Evolutionary conservation across 805 yeast genomes (phyloP).

Genomic region (Cyberlindnera xishuangbannaensis): DNA sequence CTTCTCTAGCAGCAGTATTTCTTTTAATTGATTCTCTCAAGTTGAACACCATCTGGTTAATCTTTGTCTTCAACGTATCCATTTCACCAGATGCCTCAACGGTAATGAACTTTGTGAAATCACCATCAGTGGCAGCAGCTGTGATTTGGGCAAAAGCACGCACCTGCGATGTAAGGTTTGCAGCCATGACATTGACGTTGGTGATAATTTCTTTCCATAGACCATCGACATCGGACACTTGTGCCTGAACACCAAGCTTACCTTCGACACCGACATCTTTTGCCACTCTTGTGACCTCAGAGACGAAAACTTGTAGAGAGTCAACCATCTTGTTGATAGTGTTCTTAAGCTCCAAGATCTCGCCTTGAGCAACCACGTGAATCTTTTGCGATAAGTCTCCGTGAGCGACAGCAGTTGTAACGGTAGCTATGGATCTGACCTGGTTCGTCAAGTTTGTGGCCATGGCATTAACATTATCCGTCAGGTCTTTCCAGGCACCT

Average conservation of each 20-base stretch:
- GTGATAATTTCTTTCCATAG: slow-evolving; percentile 89
- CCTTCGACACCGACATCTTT: slow-evolving; percentile 93
- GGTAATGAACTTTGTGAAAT: slow-evolving; percentile 82
- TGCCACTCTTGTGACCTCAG: slow-evolving; percentile 86
- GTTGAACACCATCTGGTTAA: slow-evolving; percentile 79
- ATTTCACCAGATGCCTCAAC: slow-evolving; percentile 92
- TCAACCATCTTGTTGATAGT: slow-evolving; percentile 94
- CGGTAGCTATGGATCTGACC: slow-evolving; percentile 89
- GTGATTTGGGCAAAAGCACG: slow-evolving; percentile 92
- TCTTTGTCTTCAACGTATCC: slow-evolving; percentile 49
- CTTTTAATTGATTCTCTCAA: slow-evolving; percentile 85
- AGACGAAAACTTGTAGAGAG: slow-evolving; percentile 78
- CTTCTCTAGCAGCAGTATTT: slow-evolving; percentile 90
- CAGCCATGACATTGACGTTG: slow-evolving; percentile 90
- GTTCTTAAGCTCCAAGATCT: slow-evolving; percentile 75
- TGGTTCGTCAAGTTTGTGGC: slow-evolving; percentile 87
- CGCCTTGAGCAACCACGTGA: slow-evolving; percentile 88
- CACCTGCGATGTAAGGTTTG: slow-evolving; percentile 87
- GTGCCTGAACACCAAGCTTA: slow-evolving; percentile 88
- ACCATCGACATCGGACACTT: slow-evolving; percentile 86
- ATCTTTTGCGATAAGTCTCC: slow-evolving; percentile 88
- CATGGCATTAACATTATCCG: slow-evolving; percentile 89
- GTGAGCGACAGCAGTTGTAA: slow-evolving; percentile 90
- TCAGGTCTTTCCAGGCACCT: slow-evolving; percentile 88
- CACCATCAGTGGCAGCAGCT: slow-evolving; percentile 93